A percentile compares a stretch with the other conserved stretches of the same genome.
phyloP scores from a whole-genome alignment of 2,329 filamentous ascomycete genomes.

The Gaeumannomyces sp. region DNA sequence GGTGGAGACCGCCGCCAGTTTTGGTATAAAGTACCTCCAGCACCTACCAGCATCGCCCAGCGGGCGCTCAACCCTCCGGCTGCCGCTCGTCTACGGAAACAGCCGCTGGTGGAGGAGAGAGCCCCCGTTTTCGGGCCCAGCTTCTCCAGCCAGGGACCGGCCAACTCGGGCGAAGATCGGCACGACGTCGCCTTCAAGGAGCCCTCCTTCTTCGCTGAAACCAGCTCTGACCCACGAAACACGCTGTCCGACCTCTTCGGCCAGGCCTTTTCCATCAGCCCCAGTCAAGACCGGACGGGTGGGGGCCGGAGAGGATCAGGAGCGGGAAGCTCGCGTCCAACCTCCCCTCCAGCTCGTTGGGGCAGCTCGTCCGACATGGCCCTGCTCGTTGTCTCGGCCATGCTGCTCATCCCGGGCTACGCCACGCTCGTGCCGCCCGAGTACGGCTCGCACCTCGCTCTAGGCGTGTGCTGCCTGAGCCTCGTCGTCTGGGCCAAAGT shows the following conservation, averaged over 20 bases:
- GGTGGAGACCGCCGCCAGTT: slow-evolving; percentile 46
- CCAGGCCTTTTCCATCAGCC: slow-evolving; percentile 35
- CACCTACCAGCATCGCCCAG: slow-evolving; percentile 60
- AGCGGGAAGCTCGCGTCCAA: not conserved
- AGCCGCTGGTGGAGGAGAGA: slow-evolving; percentile 2
- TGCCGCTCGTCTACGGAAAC: slow-evolving; percentile 41
- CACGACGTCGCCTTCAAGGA: slow-evolving; percentile 45
- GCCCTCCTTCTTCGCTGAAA: slow-evolving; percentile 53
- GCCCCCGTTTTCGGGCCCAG: slow-evolving; percentile 5
- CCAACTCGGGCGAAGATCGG: slow-evolving; percentile 2
- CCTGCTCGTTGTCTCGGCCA: slow-evolving; percentile 3
- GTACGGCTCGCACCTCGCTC: slow-evolving; percentile 4
- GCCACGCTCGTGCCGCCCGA: slow-evolving; percentile 2
- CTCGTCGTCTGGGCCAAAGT: slow-evolving; percentile 4
- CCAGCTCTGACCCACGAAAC: slow-evolving; percentile 35
- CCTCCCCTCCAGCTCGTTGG: not conserved
- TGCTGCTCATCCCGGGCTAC: slow-evolving; percentile 6
- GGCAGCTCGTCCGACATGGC: slow-evolving; percentile 4
- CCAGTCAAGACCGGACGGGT: slow-evolving; percentile 21
- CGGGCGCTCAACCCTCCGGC: slow-evolving; percentile 56
- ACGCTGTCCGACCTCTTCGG: slow-evolving; percentile 38
- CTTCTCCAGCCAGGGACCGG: slow-evolving; percentile 9
- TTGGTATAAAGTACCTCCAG: slow-evolving; percentile 63
- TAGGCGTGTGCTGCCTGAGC: slow-evolving; percentile 5
- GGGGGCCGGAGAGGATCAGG: not conserved